Conservation (phyloP, 768 basidiomycete species). For the Pisolithus sp. region DNA sequence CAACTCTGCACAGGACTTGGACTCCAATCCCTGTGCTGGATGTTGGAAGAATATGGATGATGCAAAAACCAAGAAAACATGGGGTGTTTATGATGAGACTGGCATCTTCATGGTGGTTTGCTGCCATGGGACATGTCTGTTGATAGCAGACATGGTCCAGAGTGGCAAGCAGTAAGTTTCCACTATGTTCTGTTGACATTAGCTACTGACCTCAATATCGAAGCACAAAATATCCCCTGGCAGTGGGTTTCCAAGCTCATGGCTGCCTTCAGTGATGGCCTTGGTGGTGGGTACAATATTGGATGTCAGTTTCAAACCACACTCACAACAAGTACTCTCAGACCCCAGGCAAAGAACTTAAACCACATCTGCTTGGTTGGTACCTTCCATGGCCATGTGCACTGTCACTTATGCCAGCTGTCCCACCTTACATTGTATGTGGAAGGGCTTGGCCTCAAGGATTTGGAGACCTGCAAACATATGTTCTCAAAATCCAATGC, state of each 20-base stretch:
- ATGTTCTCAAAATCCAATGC: conserved; percentile 15
- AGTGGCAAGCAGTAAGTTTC: conserved; percentile 5
- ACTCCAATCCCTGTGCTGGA: neutral
- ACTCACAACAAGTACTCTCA: conserved; percentile 6
- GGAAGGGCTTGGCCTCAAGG: conserved; percentile 13
- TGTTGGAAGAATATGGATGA: neutral
- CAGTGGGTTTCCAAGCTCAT: conserved; percentile 7
- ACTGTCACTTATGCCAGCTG: conserved; percentile 16
- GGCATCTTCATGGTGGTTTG: conserved; percentile 33
- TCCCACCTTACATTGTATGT: conserved; percentile 10
- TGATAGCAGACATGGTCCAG: conserved; percentile 23
- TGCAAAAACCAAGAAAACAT: conserved; percentile 13
- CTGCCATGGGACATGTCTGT: conserved; percentile 26
- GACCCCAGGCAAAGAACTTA: neutral
- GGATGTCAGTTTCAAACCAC: conserved; percentile 14
- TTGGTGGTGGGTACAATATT: conserved; percentile 17
- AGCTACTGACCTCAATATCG: no score
- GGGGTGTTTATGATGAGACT: conserved; percentile 31
- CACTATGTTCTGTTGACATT: neutral
- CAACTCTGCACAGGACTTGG: no score
- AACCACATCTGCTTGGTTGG: conserved; percentile 7
- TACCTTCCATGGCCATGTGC: conserved; percentile 18
- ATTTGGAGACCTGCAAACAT: conserved; percentile 14
- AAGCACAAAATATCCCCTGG: conserved; percentile 20
- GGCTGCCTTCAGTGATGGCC: neutral